Conservation (phyloP, 192 early-diverging fungal genomes). For the Entrophospora sp. region DNA sequence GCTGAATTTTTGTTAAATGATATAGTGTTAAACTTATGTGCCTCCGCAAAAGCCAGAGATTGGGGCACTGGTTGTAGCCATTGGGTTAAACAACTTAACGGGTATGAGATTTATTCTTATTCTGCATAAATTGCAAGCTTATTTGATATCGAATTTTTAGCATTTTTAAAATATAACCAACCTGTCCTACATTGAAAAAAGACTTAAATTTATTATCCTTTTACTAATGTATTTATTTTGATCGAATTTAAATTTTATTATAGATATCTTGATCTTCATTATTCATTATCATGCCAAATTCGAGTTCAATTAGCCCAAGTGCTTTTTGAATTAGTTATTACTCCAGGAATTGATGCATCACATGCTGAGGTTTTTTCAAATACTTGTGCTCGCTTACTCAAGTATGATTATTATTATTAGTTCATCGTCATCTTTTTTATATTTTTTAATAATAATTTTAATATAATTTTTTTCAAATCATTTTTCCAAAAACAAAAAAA, state of each 20-base stretch:
- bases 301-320: slow-evolving; percentile 47
- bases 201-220: too few species aligned
- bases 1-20: slow-evolving; percentile 35
- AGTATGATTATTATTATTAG: slow-evolving; percentile 36
- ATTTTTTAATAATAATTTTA: not conserved
- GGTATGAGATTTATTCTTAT: too few species aligned
- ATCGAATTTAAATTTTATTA: not conserved
- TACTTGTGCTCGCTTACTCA: slow-evolving; percentile 53
- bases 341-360: slow-evolving; percentile 57
- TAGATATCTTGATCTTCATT: slow-evolving; percentile 61
- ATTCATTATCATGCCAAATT: slow-evolving; percentile 43
- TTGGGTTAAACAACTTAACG: slow-evolving; percentile 51
- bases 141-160: too few species aligned
- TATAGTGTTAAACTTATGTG: slow-evolving; percentile 37
- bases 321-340: slow-evolving; percentile 56
- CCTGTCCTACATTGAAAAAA: too few species aligned
- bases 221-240: too few species aligned
- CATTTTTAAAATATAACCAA: too few species aligned
- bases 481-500: not conserved
- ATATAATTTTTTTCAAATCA: not conserved
- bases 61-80: slow-evolving; percentile 42
- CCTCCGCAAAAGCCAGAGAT: slow-evolving; percentile 43
- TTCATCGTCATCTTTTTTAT: not conserved
- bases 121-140: too few species aligned
- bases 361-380: slow-evolving; percentile 55